Evolutionary conservation across 176 grass and related monocot genomes (phyloP), one percentile per base, ranked within the genome.

Genomic region (Thinopyrum elongatum): DNA sequence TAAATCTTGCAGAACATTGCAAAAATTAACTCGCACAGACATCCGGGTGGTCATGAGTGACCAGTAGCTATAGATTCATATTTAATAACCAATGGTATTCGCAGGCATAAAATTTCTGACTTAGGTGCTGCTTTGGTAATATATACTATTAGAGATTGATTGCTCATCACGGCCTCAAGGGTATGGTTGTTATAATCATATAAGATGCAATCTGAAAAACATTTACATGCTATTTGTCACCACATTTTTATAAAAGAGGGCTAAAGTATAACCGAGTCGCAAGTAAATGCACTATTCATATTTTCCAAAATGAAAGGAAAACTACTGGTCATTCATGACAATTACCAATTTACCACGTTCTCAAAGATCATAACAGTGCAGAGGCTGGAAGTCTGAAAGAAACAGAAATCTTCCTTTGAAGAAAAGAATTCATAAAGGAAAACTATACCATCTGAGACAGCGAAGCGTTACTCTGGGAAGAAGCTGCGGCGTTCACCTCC

Each of bases 361-460:
- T 74, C 23, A 1, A 49, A 72, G 15, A 74, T 27, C 55, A 58
- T 58, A 0, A 58, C 55, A 58, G 55, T 58, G 7, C 55, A 57
- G 55, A 58, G 17, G 55, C 21, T 58, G 55, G 55, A 57, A 58
- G 21, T 7, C 55, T 22, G 21, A 21, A 22, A 58, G 7, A 0
- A 58, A 22, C 6, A 55, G 17, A 55, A 7, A 55, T 21, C 19
- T 58, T 58, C 55, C 6, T 58, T 22, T 57, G 16, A 57, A 57
- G 19, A 58, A 22, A 58, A 9, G 0, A 64, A 59, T 23, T 4
- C 27, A 59, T 15, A 49, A 3, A 49, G n/a, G 28, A 58, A 77
- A 77, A 49, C 4, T 69, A 71, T 92, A 86, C 84, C 87, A 92
- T 70, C 42, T 84, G 82, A 74, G 86, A 91, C 59, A 87, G 66